phyloP scores from a whole-genome alignment of 495 filamentous ascomycete species.

The Stereocaulon alpinum region DNA sequence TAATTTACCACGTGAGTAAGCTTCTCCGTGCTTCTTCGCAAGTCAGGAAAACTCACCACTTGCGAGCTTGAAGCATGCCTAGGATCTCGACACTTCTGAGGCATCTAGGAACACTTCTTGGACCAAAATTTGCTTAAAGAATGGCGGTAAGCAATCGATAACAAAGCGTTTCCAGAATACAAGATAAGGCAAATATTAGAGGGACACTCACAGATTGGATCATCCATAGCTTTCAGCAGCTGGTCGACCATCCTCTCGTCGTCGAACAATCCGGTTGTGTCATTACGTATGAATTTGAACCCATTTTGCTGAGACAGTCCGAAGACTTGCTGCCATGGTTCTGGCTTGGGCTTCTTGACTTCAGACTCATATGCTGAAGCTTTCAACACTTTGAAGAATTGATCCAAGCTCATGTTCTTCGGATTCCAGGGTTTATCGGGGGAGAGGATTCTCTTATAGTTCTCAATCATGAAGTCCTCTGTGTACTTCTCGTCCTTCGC shows the following conservation, averaged over 20 bases:
- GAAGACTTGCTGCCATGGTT: conserved; percentile 29
- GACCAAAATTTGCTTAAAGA: conserved; percentile 25
- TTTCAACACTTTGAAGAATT: conserved; percentile 24
- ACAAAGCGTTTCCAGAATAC: background rate
- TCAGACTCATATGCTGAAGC: conserved; percentile 24
- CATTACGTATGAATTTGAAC: conserved; percentile 6
- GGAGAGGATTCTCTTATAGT: conserved; percentile 13
- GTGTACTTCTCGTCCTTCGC: conserved; percentile 40
- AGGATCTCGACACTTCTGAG: conserved; percentile 32
- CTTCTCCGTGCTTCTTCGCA: no score
- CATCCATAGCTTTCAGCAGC: conserved; percentile 36
- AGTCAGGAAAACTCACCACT: conserved; percentile 22
- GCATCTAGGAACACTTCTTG: conserved; percentile 30
- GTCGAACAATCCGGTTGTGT: conserved; percentile 29
- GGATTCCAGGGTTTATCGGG: conserved; percentile 19
- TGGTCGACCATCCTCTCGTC: conserved; percentile 38
- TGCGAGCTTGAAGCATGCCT: conserved; percentile 35
- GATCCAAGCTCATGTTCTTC: conserved; percentile 18
- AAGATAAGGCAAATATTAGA: background rate
- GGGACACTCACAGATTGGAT: conserved; percentile 20
- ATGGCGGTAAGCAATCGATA: background rate
- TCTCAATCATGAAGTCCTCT: conserved; percentile 28
- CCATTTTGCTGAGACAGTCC: conserved; percentile 27
- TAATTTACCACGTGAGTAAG: background rate
- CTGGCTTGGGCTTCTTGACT: conserved; percentile 20